Conservation (phyloP, 2,329 filamentous ascomycete species). For the Aspergillus puulaauensis region DNA sequence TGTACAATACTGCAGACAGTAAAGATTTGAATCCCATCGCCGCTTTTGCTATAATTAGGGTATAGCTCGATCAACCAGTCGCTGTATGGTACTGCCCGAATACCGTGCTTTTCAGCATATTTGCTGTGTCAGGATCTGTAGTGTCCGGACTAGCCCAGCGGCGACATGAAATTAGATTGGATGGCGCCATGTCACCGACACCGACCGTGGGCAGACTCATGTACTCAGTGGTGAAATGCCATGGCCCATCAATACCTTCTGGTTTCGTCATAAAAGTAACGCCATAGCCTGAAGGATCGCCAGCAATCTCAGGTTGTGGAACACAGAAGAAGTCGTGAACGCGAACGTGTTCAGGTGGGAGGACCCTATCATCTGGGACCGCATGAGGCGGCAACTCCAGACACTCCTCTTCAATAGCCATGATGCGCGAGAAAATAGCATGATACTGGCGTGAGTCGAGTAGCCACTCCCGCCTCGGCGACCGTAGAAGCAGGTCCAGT, state of each 20-base stretch:
- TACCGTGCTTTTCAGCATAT: background rate
- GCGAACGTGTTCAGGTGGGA: constrained; percentile 12
- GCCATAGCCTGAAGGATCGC: background rate
- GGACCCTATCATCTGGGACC: background rate
- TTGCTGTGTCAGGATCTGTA: background rate
- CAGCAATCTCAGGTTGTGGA: background rate
- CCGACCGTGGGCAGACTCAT: background rate
- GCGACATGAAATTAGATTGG: background rate
- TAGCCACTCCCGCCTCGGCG: constrained; percentile 16
- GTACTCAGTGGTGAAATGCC: constrained; percentile 10
- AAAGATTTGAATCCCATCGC: too few species aligned
- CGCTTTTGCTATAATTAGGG: too few species aligned
- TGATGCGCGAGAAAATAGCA: constrained; percentile 16
- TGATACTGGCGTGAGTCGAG: constrained; percentile 16
- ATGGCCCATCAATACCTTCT: constrained; percentile 5
- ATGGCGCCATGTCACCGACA: background rate
- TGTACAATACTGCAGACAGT: too few species aligned
- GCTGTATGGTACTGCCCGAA: background rate
- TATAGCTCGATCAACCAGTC: too few species aligned
- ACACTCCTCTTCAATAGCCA: constrained; percentile 16
- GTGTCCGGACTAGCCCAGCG: background rate
- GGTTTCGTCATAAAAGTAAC: constrained; percentile 16
- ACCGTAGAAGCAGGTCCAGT: constrained; percentile 16
- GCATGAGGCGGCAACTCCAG: background rate
- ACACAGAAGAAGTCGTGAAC: constrained; percentile 15